These are phyloP conservation scores for Massariosphaeria phaeospora DNA, from an alignment of 495 filamentous ascomycete species.

Conservation along the genomic window DNA sequence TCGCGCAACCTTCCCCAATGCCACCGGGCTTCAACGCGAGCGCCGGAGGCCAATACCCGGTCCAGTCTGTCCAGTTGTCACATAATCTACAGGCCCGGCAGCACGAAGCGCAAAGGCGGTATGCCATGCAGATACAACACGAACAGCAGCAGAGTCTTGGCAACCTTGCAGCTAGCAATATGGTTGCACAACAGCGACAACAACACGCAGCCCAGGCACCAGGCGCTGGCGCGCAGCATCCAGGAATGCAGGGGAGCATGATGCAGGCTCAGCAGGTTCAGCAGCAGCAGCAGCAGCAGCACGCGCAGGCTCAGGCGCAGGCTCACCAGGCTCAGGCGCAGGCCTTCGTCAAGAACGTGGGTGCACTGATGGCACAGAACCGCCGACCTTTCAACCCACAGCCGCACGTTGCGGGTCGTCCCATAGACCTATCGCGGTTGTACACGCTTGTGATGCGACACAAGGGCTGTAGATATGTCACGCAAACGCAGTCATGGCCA, in stretches of 20 bases:
- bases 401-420: constrained; percentile 64
- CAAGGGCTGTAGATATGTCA: constrained; percentile 67
- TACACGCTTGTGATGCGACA: constrained; percentile 70
- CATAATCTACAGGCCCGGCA: constrained; percentile 48
- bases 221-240: constrained; percentile 37
- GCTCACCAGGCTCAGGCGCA: constrained; percentile 19
- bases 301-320: constrained; percentile 16
- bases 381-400: constrained; percentile 64
- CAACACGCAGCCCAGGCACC: constrained; percentile 32
- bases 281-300: constrained; percentile 10
- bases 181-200: constrained; percentile 45
- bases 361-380: constrained; percentile 64
- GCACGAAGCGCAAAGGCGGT: constrained; percentile 39
- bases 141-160: constrained; percentile 58
- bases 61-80: constrained; percentile 43
- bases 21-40: constrained; percentile 46
- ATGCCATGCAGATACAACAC: constrained; percentile 44
- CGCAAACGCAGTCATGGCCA: constrained; percentile 63
- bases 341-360: constrained; percentile 67
- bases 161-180: constrained; percentile 41
- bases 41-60: constrained; percentile 20
- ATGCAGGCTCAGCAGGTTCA: constrained; percentile 33
- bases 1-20: constrained; percentile 41
- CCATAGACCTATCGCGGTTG: constrained; percentile 65
- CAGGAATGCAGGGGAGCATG: constrained; percentile 49